phyloP scores from a whole-genome alignment of 1,284 basidiomycete species.

The Cutaneotrichosporon sp. region DNA sequence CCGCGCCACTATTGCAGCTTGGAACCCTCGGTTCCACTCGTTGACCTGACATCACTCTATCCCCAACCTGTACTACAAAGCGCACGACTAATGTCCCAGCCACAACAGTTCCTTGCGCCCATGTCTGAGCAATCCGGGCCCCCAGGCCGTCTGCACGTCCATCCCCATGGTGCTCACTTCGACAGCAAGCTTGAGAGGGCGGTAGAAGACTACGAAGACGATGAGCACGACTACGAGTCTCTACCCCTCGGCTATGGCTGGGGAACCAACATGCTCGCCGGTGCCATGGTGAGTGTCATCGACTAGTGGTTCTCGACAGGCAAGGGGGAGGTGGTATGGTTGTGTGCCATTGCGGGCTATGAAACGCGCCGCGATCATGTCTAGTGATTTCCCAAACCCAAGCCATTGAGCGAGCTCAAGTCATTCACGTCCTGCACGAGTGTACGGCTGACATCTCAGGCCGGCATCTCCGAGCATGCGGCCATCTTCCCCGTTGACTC shows the following conservation, averaged over 20 bases:
- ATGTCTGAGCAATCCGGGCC: constrained; percentile 3
- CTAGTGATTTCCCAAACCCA: too few relatives aligned
- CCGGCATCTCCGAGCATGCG: constrained; percentile 97
- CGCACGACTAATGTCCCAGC: constrained; percentile 7
- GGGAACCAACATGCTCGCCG: constrained; percentile 90
- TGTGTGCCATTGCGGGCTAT: too few relatives aligned
- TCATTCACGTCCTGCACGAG: too few relatives aligned
- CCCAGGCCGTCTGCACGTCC: constrained; percentile 19
- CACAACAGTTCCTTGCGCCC: background rate
- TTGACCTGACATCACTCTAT: background rate
- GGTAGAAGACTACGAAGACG: constrained; percentile 26
- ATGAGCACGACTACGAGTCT: constrained; percentile 50
- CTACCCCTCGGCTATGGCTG: constrained; percentile 47
- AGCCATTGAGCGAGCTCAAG: too few relatives aligned
- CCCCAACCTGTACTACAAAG: background rate
- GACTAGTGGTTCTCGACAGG: background rate
- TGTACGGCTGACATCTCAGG: constrained; percentile 58
- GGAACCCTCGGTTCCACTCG: background rate
- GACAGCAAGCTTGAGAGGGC: constrained; percentile 14
- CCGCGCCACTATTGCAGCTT: background rate
- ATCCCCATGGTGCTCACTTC: constrained; percentile 21
- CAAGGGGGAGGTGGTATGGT: background rate
- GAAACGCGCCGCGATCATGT: too few relatives aligned
- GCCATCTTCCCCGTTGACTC: constrained; percentile 99
- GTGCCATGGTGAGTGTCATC: constrained; percentile 78